phyloP scores from a whole-genome alignment of 768 basidiomycete genomes.

The Albatrellus ellisii region DNA sequence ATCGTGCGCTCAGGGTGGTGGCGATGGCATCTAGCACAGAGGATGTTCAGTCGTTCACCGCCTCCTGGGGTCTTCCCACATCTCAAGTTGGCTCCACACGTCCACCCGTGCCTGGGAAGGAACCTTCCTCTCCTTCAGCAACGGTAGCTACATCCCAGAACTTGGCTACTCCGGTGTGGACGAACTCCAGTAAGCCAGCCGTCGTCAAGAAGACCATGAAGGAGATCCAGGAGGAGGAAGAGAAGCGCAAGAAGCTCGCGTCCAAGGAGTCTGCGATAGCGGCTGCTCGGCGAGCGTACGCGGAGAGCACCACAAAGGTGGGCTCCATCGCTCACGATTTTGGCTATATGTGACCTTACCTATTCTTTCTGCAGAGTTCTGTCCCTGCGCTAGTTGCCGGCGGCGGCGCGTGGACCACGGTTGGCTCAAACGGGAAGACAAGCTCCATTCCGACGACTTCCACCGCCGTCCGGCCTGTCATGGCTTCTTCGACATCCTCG shows the following conservation, averaged over 20 bases:
- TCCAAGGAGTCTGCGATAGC: conserved; percentile 35
- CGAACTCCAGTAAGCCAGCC: conserved; percentile 39
- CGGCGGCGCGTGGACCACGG: conserved; percentile 71
- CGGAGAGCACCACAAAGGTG: conserved; percentile 70
- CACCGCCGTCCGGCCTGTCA: conserved; percentile 15
- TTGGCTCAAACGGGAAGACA: conserved; percentile 66
- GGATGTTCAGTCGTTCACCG: conserved; percentile 46
- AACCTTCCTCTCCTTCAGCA: conserved; percentile 24
- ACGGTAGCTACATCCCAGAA: conserved; percentile 16
- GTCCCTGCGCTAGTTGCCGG: conserved; percentile 21
- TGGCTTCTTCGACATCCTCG: conserved; percentile 25
- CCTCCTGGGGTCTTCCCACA: conserved; percentile 79
- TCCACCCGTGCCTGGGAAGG: conserved; percentile 21
- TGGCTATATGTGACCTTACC: conserved; percentile 1
- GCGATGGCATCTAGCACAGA: conserved; percentile 29
- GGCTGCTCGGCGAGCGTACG: conserved; percentile 58
- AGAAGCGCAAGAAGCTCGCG: conserved; percentile 57
- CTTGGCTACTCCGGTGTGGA: conserved; percentile 46
- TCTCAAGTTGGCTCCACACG: conserved; percentile 49
- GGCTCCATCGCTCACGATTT: conserved; percentile 6
- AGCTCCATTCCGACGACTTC: conserved; percentile 23
- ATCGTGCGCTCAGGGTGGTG: conserved; percentile 40
- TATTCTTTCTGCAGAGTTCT: conserved; percentile 8
- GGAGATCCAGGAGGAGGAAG: conserved; percentile 98
- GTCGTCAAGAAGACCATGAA: conserved; percentile 86